phyloP scores from a whole-genome alignment of 768 basidiomycete species.

The Kwoniella heveanensis region DNA sequence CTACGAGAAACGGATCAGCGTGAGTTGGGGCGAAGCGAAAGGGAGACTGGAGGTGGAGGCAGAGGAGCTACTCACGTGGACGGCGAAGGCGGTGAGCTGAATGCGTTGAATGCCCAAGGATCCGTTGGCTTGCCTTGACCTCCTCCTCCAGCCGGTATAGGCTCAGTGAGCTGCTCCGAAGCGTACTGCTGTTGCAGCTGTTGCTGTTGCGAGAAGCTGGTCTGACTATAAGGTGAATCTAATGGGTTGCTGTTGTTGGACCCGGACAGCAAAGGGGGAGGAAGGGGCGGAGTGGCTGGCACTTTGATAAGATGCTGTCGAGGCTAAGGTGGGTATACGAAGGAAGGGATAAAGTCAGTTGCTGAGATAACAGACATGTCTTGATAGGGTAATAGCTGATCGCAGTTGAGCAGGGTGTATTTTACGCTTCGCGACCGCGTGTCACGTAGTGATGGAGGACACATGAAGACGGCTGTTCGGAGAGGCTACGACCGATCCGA shows the following conservation, averaged over 20 bases:
- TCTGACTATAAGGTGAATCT: conserved; percentile 21
- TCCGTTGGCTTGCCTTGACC: conserved; percentile 13
- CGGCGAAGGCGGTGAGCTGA: conserved; percentile 45
- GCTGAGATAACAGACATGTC: not conserved
- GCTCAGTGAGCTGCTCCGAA: conserved; percentile 8
- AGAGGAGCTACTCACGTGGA: conserved; percentile 46
- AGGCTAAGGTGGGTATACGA: conserved; percentile 17
- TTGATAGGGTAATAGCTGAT: too few relatives aligned
- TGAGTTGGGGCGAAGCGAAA: too few relatives aligned
- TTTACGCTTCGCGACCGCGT: too few relatives aligned
- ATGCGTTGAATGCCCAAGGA: conserved; percentile 24
- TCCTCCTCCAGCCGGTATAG: conserved; percentile 21
- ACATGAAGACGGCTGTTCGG: not conserved
- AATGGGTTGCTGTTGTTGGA: conserved; percentile 7
- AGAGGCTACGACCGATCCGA: not conserved
- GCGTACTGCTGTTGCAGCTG: conserved; percentile 23
- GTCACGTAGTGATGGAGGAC: too few relatives aligned
- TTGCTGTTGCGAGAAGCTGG: conserved; percentile 15
- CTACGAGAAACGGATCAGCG: too few relatives aligned
- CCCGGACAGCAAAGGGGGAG: conserved; percentile 9
- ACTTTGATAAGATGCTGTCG: conserved; percentile 29
- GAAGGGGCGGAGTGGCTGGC: conserved; percentile 39
- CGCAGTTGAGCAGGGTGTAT: too few relatives aligned
- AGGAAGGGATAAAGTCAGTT: not conserved
- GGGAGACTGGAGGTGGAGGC: too few relatives aligned